phyloP scores from a whole-genome alignment of 192 early-diverging fungal species.

The Coemansia sp. region DNA sequence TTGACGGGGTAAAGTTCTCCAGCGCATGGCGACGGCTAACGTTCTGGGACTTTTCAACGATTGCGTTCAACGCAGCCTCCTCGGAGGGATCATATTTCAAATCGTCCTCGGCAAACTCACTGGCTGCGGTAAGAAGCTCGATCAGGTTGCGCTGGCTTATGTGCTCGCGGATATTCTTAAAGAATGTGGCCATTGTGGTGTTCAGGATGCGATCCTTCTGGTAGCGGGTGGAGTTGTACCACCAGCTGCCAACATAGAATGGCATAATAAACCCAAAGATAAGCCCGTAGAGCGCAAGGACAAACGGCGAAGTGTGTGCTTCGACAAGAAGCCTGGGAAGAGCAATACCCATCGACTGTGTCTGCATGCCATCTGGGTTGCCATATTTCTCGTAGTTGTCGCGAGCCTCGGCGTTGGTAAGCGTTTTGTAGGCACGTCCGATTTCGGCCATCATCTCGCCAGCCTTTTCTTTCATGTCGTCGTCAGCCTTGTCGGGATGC shows the following conservation, averaged over 20 bases:
- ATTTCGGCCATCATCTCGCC: constrained; percentile 81
- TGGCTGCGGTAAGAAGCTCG: constrained; percentile 70
- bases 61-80: constrained; percentile 52
- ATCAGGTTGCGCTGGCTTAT: constrained; percentile 65
- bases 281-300: constrained; percentile 81
- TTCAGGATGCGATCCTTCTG: constrained; percentile 91
- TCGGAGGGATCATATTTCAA: constrained; percentile 51
- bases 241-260: constrained; percentile 89
- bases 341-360: constrained; percentile 88
- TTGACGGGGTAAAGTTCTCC: constrained; percentile 45
- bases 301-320: constrained; percentile 76
- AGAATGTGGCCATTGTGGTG: constrained; percentile 86
- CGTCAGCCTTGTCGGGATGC: constrained; percentile 76
- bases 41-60: constrained; percentile 38
- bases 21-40: constrained; percentile 38
- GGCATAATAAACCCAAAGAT: constrained; percentile 89
- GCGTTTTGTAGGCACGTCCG: constrained; percentile 90
- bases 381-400: constrained; percentile 94
- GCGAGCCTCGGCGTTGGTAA: constrained; percentile 88
- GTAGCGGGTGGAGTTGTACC: constrained; percentile 84
- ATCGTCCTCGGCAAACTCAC: constrained; percentile 64
- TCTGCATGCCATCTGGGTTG: constrained; percentile 96
- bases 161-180: constrained; percentile 83
- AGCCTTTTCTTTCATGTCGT: constrained; percentile 67
- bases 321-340: constrained; percentile 90